A percentile compares a stretch with the other conserved stretches of the same genome.
Evolutionary conservation across 371 early-diverging fungal genomes (phyloP).

Genomic region (Lichtheimia ramosa): DNA sequence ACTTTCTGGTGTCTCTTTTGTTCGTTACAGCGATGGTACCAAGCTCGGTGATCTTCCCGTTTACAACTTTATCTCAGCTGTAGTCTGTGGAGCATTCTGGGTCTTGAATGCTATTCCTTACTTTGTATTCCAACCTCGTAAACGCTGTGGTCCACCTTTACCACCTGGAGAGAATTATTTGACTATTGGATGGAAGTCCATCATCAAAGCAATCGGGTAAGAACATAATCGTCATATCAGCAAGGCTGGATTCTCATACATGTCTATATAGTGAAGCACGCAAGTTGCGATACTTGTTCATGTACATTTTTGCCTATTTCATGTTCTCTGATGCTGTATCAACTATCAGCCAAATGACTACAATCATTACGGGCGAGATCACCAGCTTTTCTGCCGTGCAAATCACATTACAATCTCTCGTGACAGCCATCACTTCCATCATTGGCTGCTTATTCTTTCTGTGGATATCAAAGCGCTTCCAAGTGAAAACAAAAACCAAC

Average conservation of each 20-base stretch:
- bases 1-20: slow-evolving; percentile 41
- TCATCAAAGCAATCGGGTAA: slow-evolving; percentile 31
- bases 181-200: slow-evolving; percentile 51
- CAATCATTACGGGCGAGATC: slow-evolving; percentile 45
- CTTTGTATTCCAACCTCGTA: slow-evolving; percentile 36
- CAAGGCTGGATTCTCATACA: not conserved
- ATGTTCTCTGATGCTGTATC: slow-evolving; percentile 62
- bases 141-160: slow-evolving; percentile 40
- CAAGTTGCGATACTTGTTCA: slow-evolving; percentile 47
- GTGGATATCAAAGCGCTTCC: slow-evolving; percentile 32
- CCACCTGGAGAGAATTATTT: slow-evolving; percentile 31
- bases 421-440: slow-evolving; percentile 46
- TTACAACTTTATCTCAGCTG: slow-evolving; percentile 44
- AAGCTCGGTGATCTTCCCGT: slow-evolving; percentile 43
- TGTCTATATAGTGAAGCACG: slow-evolving; percentile 34
- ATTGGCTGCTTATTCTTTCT: slow-evolving; percentile 49
- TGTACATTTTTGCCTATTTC: slow-evolving; percentile 59
- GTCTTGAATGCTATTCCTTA: slow-evolving; percentile 46
- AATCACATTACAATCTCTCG: slow-evolving; percentile 39
- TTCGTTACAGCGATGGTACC: slow-evolving; percentile 23
- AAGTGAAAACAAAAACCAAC: slow-evolving; percentile 43
- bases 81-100: slow-evolving; percentile 48
- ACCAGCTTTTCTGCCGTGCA: slow-evolving; percentile 37
- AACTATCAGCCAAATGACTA: slow-evolving; percentile 47
- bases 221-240: not conserved